phyloP scores from a whole-genome alignment of 2,329 filamentous ascomycete species.

The Talaromyces marneffei region DNA sequence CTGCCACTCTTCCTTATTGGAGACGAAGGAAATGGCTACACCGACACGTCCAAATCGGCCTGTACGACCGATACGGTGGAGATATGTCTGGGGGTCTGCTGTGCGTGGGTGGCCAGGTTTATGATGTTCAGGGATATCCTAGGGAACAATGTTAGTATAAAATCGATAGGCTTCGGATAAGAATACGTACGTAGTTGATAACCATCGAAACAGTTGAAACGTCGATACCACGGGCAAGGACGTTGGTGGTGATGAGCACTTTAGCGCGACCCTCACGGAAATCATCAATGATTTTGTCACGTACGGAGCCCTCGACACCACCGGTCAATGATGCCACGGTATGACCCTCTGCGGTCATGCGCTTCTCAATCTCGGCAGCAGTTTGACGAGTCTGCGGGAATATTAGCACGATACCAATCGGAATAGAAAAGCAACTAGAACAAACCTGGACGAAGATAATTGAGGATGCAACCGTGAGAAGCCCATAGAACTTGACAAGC shows the following conservation, averaged over 20 bases:
- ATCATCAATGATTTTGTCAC: constrained; percentile 76
- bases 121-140: constrained; percentile 64
- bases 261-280: constrained; percentile 86
- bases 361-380: constrained; percentile 74
- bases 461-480: constrained; percentile 94
- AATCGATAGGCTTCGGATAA: not conserved
- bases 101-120: constrained; percentile 51
- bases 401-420: constrained; percentile 18
- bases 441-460: constrained; percentile 93
- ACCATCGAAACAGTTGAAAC: constrained; percentile 91
- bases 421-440: constrained; percentile 13
- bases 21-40: constrained; percentile 91
- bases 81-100: constrained; percentile 89
- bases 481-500: constrained; percentile 85
- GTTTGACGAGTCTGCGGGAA: constrained; percentile 68
- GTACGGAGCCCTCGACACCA: constrained; percentile 73
- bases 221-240: constrained; percentile 92
- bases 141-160: not conserved
- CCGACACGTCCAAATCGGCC: constrained; percentile 95
- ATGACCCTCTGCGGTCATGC: constrained; percentile 85
- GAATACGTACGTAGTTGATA: constrained; percentile 73
- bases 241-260: constrained; percentile 96
- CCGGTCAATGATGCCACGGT: constrained; percentile 86
- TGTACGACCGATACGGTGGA: constrained; percentile 95
- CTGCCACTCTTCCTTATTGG: constrained; percentile 73